These are phyloP conservation scores for Typha latifolia DNA, from an alignment of 176 grass and related monocot genomes.

Conservation along the genomic window DNA sequence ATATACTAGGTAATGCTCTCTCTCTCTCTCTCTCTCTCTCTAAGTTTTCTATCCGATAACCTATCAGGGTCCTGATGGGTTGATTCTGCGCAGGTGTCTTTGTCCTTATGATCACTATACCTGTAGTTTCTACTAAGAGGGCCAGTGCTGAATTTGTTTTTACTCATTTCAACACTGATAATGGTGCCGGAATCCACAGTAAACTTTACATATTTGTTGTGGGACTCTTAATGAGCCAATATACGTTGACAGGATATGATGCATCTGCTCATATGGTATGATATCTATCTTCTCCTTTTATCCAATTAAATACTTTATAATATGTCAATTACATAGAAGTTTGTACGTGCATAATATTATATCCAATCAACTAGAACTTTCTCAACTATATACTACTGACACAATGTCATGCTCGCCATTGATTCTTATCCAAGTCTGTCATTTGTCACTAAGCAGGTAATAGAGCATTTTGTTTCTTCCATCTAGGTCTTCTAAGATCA, in stretches of 20 bases:
- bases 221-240: conserved; percentile 50
- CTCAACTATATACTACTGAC: no score
- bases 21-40: neutral
- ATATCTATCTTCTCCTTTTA: neutral
- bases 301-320: neutral
- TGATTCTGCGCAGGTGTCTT: conserved; percentile 34
- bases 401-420: no score
- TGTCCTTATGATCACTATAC: conserved; percentile 41
- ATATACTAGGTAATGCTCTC: conserved; percentile 6
- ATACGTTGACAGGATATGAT: conserved; percentile 42
- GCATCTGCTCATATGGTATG: conserved; percentile 57
- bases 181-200: conserved; percentile 40
- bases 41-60: neutral
- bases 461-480: no score
- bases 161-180: conserved; percentile 47
- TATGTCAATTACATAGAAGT: neutral
- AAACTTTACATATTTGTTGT: conserved; percentile 47
- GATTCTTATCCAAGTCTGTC: no score
- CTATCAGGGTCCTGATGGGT: neutral
- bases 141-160: conserved; percentile 42
- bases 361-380: no score
- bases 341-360: neutral
- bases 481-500: no score
- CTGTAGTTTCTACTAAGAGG: conserved; percentile 35
- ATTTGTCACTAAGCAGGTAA: no score